Evolutionary conservation across 306 rosid genomes (phyloP).

Genomic region (Malus fusca): DNA sequence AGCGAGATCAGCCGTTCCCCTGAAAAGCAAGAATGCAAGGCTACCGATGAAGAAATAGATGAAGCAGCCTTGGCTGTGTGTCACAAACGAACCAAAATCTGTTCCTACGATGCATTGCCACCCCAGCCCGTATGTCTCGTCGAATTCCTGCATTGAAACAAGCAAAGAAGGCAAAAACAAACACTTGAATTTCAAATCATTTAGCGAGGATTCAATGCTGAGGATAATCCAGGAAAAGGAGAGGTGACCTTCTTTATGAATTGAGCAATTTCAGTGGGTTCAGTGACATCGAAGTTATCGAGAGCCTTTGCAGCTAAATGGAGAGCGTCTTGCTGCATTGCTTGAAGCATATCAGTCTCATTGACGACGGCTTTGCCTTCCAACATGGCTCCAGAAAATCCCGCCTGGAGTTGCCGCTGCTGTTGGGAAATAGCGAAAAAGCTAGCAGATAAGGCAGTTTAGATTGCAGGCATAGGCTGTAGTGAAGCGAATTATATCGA

Average conservation of each 20-base stretch:
- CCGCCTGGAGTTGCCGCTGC: background rate
- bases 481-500: background rate
- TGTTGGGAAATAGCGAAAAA: background rate
- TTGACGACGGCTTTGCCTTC: slow-evolving; percentile 83
- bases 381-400: slow-evolving; percentile 32
- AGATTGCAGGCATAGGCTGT: background rate
- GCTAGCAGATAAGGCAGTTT: background rate
- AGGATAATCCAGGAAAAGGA: background rate
- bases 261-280: slow-evolving; percentile 68
- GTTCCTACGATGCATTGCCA: slow-evolving; percentile 94
- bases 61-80: slow-evolving; percentile 63
- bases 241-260: slow-evolving; percentile 58
- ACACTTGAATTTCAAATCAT: background rate
- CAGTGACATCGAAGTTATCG: slow-evolving; percentile 61
- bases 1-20: slow-evolving; percentile 40
- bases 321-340: slow-evolving; percentile 69
- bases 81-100: slow-evolving; percentile 84
- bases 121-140: slow-evolving; percentile 51
- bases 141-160: slow-evolving; percentile 57
- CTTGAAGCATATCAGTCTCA: slow-evolving; percentile 74
- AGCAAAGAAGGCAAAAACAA: background rate
- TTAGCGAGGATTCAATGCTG: background rate
- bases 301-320: slow-evolving; percentile 66
- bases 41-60: slow-evolving; percentile 66
- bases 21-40: slow-evolving; percentile 65